Evolutionary conservation across 345 rosid species (phyloP), one percentile per base, ranked within the genome.

Genomic region (Stellera chamaejasme): DNA sequence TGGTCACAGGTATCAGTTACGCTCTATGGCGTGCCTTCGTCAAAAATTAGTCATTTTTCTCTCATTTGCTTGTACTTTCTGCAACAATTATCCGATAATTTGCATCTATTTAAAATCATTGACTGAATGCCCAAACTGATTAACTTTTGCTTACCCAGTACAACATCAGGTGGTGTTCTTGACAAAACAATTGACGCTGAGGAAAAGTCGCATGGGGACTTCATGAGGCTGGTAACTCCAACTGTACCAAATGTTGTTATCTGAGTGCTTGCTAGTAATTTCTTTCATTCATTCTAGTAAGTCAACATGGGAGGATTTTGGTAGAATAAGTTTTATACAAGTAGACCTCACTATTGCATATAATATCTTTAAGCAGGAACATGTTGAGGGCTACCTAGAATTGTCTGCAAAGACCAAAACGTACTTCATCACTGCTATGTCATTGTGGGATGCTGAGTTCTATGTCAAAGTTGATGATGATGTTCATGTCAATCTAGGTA

Each of bases 381-480:
- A 92, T 56, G 62, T 70, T 6, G 97, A 93, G 81, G 91, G 89
- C 45, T 87, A 89, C 80, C 61, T 81, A 65, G 81, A 77, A 68
- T 70, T 93, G 63, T 88, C 99, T 0, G 90, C 88, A 61, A 93
- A 89, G 86, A 83, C 99, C 8, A 89, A 89, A 66, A 72, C 72
- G 3, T 93, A 74, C 65, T 89, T 93, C 60, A 62, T 79, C n/a
- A 77, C 94, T 2, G 96, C 88, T 49, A 79, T 87, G 69, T 74
- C 84, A 42, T 62, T 81, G 69, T 87, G 97, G 97, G 92, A 89
- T 58, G 88, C 99, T 0, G 88, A 89, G 41, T 93, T 89, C 70
- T 89, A 84, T 66, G 66, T 89, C 74, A 84, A 93, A 80, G 97
- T 89, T n/a, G 99, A 93, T 19, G 99, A 93, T 48, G 99, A 93